Evolutionary conservation across 2,329 filamentous ascomycete genomes (phyloP), one percentile per base, ranked within the genome.

Genomic region (Colletotrichum neosansevieriae): DNA sequence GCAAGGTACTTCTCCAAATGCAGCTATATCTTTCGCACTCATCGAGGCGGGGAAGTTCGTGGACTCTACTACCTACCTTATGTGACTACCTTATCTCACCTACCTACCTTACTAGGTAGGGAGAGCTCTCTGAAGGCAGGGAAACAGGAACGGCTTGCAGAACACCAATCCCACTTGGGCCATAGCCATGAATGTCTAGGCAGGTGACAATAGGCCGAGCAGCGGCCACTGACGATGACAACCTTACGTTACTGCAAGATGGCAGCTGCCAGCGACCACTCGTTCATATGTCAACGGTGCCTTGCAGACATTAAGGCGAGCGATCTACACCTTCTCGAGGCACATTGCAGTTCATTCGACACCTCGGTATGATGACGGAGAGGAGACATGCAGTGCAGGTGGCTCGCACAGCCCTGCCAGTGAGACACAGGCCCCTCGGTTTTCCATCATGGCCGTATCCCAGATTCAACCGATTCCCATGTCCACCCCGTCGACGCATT

Each of bases 1-100:
- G 61, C 61, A 65, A 59, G 65, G 65, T 68, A 58, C 61, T 65
- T 68, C 5, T 36, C 40, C 60, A 68, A 58, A 63, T 44, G 32
- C n/a, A 47, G 45, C 38, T 29, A 58, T 44, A 63, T 63, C 50
- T 57, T 58, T 63, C 59, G 44, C 15, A 36, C 51, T 63, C 24
- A 24, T 24, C 24, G 42, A 58, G 51, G 32, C 51, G 53, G 61
- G 53, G 51, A 21, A 51, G 29, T 13, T 36, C n/a, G 29, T 44
- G 9, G 15, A 51, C 13, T 15, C 13, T 24, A 34, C 4, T 19
- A 50, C 12, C 24, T 29, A 29, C 29, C 29, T 29, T 29, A 29
- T 0, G 24, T 24, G 4, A 24, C 29, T 9, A 29, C 36, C 36
- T 17, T 24, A n/a, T n/a, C n/a, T n/a, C n/a, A n/a, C n/a, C n/a